phyloP scores from a whole-genome alignment of 106 monocot genomes.

The Acanthochlamys bracteata region DNA sequence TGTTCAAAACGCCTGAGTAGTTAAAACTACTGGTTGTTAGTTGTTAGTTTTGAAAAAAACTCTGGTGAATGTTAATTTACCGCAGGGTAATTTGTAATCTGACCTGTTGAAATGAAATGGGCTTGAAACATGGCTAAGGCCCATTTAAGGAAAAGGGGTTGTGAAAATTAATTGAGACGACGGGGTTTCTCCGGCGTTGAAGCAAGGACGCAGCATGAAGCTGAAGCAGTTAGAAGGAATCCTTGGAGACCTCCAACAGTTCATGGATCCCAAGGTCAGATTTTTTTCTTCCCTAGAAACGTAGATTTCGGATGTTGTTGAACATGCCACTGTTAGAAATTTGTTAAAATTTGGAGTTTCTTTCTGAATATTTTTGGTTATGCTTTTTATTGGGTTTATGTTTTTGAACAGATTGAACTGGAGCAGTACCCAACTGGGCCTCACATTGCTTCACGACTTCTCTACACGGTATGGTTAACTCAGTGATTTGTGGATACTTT shows the following conservation, averaged over 20 bases:
- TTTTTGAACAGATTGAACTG: constrained; percentile 55
- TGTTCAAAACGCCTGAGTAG: too few species aligned
- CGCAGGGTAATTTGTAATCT: too few species aligned
- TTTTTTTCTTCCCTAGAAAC: neutral
- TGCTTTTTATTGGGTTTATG: neutral
- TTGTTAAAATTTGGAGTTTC: neutral
- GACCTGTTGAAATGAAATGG: too few species aligned
- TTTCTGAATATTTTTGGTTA: neutral
- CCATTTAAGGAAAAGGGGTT: too few species aligned
- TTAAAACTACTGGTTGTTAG: too few species aligned
- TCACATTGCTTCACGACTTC: constrained; percentile 81
- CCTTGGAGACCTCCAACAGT: constrained; percentile 57
- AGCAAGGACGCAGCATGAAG: constrained; percentile 31
- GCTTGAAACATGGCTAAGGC: too few species aligned
- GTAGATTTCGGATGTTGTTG: neutral
- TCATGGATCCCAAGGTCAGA: constrained; percentile 58
- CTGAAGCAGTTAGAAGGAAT: constrained; percentile 79
- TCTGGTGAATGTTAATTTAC: too few species aligned
- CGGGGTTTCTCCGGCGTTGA: neutral
- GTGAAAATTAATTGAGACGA: too few species aligned
- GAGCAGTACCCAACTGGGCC: constrained; percentile 93
- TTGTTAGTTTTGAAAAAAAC: too few species aligned
- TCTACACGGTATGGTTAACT: constrained; percentile 44
- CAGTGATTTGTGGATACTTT: neutral
- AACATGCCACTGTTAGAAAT: neutral